Percentiles rank a stretch among this genome's conserved stretches.
phyloP scores from a whole-genome alignment of 805 yeast species.

The Myxozyma nipponensis region DNA sequence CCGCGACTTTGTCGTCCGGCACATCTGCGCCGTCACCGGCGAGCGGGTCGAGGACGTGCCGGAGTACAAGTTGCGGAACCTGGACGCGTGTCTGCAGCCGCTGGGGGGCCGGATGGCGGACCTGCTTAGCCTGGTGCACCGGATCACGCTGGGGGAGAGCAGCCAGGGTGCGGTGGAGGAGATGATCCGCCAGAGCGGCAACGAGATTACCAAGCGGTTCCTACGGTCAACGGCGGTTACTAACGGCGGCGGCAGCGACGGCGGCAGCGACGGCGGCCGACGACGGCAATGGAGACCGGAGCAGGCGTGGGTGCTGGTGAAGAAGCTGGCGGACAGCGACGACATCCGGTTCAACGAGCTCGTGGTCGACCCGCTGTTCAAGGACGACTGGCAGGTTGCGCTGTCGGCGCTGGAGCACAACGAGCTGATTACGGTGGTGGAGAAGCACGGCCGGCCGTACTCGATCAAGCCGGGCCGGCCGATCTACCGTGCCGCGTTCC shows the following conservation, averaged over 20 bases:
- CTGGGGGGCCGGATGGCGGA: conserved; percentile 95
- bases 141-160: conserved; percentile 81
- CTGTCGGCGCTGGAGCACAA: conserved; percentile 65
- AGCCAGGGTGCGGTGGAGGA: conserved; percentile 72
- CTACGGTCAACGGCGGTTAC: conserved; percentile 40
- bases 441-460: conserved; percentile 64
- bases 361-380: conserved; percentile 35
- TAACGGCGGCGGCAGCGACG: too few relatives aligned
- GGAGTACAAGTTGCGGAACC: conserved; percentile 32
- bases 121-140: conserved; percentile 81
- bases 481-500: conserved; percentile 73
- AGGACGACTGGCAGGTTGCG: conserved; percentile 44
- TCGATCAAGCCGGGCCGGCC: conserved; percentile 80
- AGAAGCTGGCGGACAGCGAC: conserved; percentile 51
- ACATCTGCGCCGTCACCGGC: conserved; percentile 34
- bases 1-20: conserved; percentile 57
- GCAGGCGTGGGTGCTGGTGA: conserved; percentile 84
- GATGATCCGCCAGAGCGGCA: conserved; percentile 79
- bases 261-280: too few relatives aligned
- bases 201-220: conserved; percentile 81
- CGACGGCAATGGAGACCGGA: conserved; percentile 72
- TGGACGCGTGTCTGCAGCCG: conserved; percentile 62
- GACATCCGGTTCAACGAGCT: conserved; percentile 35
- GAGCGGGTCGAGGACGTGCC: conserved; percentile 34
- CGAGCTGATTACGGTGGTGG: conserved; percentile 67